These are phyloP conservation scores for Cryphonectria naterciae DNA, from an alignment of 2,329 filamentous ascomycete species.

Conservation along the genomic window DNA sequence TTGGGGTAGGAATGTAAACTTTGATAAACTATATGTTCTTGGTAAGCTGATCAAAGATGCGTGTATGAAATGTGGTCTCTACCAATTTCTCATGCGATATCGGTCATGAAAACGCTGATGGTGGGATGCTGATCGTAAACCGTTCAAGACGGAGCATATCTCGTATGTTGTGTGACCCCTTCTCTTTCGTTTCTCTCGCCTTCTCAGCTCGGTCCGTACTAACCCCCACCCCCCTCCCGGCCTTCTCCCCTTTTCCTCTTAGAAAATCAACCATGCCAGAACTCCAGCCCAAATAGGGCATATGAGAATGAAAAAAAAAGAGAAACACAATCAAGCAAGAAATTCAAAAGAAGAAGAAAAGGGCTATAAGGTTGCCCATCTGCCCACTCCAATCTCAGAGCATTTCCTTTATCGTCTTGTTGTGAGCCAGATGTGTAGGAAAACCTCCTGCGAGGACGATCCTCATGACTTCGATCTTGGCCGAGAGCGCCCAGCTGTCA, in stretches of 20 bases:
- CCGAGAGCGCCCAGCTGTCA: slow-evolving; percentile 56
- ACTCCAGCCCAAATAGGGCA: not conserved
- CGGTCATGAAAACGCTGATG: not conserved
- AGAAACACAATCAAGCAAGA: not conserved
- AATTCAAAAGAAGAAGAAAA: not conserved
- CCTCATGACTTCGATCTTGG: slow-evolving; percentile 53
- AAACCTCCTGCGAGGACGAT: slow-evolving; percentile 52
- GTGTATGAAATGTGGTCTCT: not conserved
- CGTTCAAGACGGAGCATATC: not conserved
- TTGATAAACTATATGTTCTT: not conserved
- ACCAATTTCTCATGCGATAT: not conserved
- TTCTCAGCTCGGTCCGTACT: not conserved
- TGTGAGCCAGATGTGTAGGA: slow-evolving; percentile 44
- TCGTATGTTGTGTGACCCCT: not conserved
- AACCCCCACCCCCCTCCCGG: not conserved
- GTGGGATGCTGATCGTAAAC: not conserved
- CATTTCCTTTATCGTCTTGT: slow-evolving; percentile 44
- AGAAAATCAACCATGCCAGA: slow-evolving; percentile 17
- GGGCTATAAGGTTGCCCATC: not conserved
- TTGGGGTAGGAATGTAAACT: not conserved
- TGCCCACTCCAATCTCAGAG: slow-evolving; percentile 33
- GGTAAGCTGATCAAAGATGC: not conserved
- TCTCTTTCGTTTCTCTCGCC: not conserved
- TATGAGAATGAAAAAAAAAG: not conserved
- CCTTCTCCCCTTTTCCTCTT: no score